A percentile compares a stretch with the other conserved stretches of the same genome.
phyloP scores from a whole-genome alignment of 768 basidiomycete species.

The Mycena filopes region DNA sequence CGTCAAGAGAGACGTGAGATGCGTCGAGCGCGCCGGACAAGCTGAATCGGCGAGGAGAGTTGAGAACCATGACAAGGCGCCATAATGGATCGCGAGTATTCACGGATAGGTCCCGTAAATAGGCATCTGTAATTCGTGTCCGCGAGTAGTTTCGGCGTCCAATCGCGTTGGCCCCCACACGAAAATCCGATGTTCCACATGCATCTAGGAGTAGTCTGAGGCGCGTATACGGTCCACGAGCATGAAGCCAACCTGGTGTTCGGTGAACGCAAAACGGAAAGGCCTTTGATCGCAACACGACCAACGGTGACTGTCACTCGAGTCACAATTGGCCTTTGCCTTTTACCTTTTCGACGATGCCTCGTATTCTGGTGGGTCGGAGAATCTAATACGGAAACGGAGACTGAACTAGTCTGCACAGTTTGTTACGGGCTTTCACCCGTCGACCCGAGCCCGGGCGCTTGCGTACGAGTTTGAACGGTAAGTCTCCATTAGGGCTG shows the following conservation, averaged over 20 bases:
- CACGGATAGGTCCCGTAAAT: conserved; percentile 47
- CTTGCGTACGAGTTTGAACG: conserved; percentile 90
- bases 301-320: conserved; percentile 23
- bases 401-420: conserved; percentile 55
- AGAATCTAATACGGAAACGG: background rate
- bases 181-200: conserved; percentile 22
- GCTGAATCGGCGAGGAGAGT: conserved; percentile 38
- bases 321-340: background rate
- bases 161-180: conserved; percentile 2
- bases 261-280: background rate
- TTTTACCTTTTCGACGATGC: conserved; percentile 57
- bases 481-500: conserved; percentile 50
- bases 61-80: conserved; percentile 50
- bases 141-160: conserved; percentile 30
- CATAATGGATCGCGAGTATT: conserved; percentile 53
- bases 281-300: background rate
- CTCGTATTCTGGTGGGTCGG: conserved; percentile 68
- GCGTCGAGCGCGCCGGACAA: conserved; percentile 45
- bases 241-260: background rate
- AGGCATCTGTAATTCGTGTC: conserved; percentile 41
- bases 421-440: conserved; percentile 88
- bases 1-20: conserved; percentile 45
- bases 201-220: conserved; percentile 22
- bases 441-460: conserved; percentile 83
- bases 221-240: conserved; percentile 13